Conservation (phyloP, 2,329 filamentous ascomycete species). For the Decorospora gaudefroyi region DNA sequence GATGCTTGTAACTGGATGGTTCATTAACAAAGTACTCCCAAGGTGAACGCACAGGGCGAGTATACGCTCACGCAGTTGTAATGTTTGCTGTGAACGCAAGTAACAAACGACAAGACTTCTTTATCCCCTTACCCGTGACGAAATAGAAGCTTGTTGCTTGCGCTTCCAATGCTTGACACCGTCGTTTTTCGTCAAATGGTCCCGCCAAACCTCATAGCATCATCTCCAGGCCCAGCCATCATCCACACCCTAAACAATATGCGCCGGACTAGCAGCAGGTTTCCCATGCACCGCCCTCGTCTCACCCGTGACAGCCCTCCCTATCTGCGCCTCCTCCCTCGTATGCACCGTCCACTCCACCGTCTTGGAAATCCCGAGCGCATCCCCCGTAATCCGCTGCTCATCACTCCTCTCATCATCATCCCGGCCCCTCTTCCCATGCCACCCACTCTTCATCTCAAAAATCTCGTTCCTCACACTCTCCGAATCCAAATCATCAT, state of each 20-base stretch:
- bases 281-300: slow-evolving; percentile 2
- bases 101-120: no score
- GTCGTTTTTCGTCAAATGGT: no score
- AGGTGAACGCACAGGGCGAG: no score
- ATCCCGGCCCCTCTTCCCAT: slow-evolving; percentile 10
- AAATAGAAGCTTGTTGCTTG: no score
- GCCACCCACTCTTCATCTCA: slow-evolving; percentile 29
- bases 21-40: no score
- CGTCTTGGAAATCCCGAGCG: slow-evolving; percentile 26
- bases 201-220: no score
- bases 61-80: no score
- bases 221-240: not conserved
- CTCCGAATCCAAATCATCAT: slow-evolving; percentile 23
- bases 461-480: slow-evolving; percentile 10
- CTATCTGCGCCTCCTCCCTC: slow-evolving; percentile 4
- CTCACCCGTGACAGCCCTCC: slow-evolving; percentile 1
- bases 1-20: no score
- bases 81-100: no score
- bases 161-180: no score
- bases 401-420: slow-evolving; percentile 27
- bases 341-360: slow-evolving; percentile 27
- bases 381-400: slow-evolving; percentile 16
- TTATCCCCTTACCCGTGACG: no score
- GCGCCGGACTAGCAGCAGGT: slow-evolving; percentile 11
- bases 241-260: slow-evolving; percentile 14